A percentile compares a stretch with the other conserved stretches of the same genome.
Conservation (phyloP, 257 asterid species). For the Capsicum chinense region DNA sequence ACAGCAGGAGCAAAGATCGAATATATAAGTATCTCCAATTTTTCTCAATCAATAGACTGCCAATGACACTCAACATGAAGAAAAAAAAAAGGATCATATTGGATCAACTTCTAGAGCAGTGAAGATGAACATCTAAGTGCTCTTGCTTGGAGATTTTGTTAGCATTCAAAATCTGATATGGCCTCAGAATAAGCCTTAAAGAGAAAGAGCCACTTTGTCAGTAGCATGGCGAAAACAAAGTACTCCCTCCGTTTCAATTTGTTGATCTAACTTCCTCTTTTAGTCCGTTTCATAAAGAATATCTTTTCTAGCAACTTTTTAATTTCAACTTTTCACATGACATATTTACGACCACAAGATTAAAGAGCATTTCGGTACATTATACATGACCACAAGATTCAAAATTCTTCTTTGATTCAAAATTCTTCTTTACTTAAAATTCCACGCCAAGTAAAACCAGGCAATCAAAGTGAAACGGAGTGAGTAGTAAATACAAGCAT, state of each 20-base stretch:
- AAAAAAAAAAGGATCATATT: background rate
- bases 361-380: too few species aligned
- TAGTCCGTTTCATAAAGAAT: too few species aligned
- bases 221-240: background rate
- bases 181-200: background rate
- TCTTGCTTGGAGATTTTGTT: background rate
- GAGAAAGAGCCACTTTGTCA: background rate
- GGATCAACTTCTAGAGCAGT: slow-evolving; percentile 4
- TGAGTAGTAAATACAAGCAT: background rate
- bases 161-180: background rate
- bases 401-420: too few species aligned
- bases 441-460: too few species aligned
- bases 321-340: too few species aligned
- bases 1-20: background rate
- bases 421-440: too few species aligned
- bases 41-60: background rate
- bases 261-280: too few species aligned
- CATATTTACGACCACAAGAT: too few species aligned
- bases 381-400: too few species aligned
- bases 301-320: too few species aligned
- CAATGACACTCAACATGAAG: background rate
- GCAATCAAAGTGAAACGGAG: too few species aligned
- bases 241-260: background rate
- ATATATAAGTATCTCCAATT: background rate
- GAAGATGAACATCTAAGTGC: background rate